Evolutionary conservation across 768 basidiomycete genomes (phyloP).

Genomic region (Wakefieldia striispora): DNA sequence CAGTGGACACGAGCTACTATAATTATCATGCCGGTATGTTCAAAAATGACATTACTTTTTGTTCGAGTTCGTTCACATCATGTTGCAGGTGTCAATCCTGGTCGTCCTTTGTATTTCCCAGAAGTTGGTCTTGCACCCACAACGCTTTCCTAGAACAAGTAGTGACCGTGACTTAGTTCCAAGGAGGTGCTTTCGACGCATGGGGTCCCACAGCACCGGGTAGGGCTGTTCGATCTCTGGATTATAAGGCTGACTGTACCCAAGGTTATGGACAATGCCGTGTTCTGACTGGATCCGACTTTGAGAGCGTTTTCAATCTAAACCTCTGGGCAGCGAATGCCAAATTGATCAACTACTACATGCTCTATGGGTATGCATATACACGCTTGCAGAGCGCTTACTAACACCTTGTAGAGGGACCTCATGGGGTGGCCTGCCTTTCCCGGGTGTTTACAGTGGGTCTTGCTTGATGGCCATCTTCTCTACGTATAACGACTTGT

Average conservation of each 20-base stretch:
- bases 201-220: conserved; percentile 77
- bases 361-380: conserved; percentile 66
- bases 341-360: conserved; percentile 82
- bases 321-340: conserved; percentile 79
- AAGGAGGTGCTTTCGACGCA: conserved; percentile 77
- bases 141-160: background rate
- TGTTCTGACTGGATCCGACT: conserved; percentile 66
- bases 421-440: conserved; percentile 81
- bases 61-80: conserved; percentile 26
- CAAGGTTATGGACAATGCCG: conserved; percentile 64
- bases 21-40: conserved; percentile 50
- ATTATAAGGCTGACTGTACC: conserved; percentile 1
- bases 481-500: background rate
- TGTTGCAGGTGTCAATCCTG: conserved; percentile 39
- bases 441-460: conserved; percentile 67
- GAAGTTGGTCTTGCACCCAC: conserved; percentile 40
- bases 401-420: conserved; percentile 55
- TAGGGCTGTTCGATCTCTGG: conserved; percentile 15
- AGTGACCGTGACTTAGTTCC: conserved; percentile 43
- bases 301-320: conserved; percentile 77
- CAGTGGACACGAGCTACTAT: conserved; percentile 62
- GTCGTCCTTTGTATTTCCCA: conserved; percentile 70
- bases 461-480: background rate
- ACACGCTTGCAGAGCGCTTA: background rate
- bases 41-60: background rate